Conservation (phyloP, 169 alveolate genomes). For the Perkinsus olseni region DNA sequence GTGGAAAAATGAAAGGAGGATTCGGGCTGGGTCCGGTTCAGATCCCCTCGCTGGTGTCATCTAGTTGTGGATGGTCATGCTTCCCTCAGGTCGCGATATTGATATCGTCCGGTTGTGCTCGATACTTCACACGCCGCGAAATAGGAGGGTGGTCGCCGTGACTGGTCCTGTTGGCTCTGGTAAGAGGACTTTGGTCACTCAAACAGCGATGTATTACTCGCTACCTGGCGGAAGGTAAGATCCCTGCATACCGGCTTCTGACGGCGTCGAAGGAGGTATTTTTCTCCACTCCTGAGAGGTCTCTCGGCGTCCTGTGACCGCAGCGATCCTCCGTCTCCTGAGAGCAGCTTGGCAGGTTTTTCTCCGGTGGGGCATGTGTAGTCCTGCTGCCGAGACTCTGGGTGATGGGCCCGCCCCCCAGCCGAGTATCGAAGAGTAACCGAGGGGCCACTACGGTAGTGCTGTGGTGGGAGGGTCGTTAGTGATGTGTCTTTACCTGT, state of each 20-base stretch:
- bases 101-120: neutral
- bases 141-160: neutral
- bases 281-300: too few species aligned
- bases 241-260: too few species aligned
- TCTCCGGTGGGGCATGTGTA: neutral
- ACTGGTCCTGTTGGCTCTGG: neutral
- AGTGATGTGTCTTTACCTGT: neutral
- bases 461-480: neutral
- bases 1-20: too few species aligned
- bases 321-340: too few species aligned
- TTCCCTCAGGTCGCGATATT: neutral
- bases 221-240: neutral
- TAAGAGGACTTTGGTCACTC: neutral
- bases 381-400: neutral
- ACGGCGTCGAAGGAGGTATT: too few species aligned
- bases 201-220: neutral
- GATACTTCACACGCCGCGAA: neutral
- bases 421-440: neutral
- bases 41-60: too few species aligned
- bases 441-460: neutral
- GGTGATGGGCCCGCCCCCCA: neutral
- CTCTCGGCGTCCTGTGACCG: too few species aligned
- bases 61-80: too few species aligned
- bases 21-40: too few species aligned
- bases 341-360: neutral